Conservation (phyloP, 106 monocot genomes). For the Alisma plantagoaquatica region DNA sequence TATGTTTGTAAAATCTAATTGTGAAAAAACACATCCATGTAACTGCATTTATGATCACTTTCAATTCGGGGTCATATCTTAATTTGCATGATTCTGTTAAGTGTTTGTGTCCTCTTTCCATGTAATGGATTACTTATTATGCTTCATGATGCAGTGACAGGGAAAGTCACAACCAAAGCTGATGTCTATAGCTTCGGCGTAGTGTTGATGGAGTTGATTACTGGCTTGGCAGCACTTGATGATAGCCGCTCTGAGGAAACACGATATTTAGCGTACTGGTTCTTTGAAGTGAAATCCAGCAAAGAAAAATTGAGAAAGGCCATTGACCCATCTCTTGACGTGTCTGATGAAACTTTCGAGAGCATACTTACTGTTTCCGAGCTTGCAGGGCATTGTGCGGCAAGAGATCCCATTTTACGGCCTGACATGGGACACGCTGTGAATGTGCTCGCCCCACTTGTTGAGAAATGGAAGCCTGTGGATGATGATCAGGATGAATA, state of each 20-base stretch:
- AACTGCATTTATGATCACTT: no score
- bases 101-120: no score
- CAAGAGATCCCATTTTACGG: slow-evolving; percentile 22
- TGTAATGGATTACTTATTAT: no score
- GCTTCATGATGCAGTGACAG: slow-evolving; percentile 25
- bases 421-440: slow-evolving; percentile 48
- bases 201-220: slow-evolving; percentile 42
- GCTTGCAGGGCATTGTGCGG: slow-evolving; percentile 23
- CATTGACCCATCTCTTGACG: slow-evolving; percentile 17
- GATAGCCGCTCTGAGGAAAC: slow-evolving; percentile 28
- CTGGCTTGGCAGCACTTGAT: slow-evolving; percentile 26
- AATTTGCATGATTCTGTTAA: no score
- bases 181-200: slow-evolving; percentile 48
- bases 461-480: slow-evolving; percentile 24
- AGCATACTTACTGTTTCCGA: slow-evolving; percentile 21
- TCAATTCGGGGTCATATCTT: no score
- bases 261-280: slow-evolving; percentile 27
- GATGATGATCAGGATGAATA: slow-evolving; percentile 9
- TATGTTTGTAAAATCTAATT: no score
- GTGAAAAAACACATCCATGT: no score
- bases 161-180: slow-evolving; percentile 34
- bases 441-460: slow-evolving; percentile 26
- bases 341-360: slow-evolving; percentile 11
- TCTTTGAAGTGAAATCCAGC: slow-evolving; percentile 13
- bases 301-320: slow-evolving; percentile 16